These are phyloP conservation scores for Heritiera fomes DNA, from an alignment of 345 rosid genomes.

Conservation along the genomic window DNA sequence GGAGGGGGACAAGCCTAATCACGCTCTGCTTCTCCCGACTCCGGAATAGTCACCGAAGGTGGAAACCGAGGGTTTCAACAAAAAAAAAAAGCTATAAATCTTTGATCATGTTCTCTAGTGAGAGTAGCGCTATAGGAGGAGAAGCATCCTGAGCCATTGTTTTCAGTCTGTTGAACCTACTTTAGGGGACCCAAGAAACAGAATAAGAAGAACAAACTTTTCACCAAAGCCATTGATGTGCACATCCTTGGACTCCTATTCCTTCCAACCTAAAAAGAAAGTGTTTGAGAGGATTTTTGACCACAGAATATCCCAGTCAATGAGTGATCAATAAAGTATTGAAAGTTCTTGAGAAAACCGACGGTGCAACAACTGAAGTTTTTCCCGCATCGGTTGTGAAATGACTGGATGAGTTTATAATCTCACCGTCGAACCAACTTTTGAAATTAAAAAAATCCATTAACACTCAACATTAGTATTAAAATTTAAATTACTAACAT, in stretches of 20 bases:
- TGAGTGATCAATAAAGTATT: background rate
- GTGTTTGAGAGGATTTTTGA: background rate
- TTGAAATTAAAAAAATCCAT: too few species aligned
- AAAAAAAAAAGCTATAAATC: background rate
- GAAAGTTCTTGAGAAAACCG: background rate
- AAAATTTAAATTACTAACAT: too few species aligned
- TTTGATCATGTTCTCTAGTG: background rate
- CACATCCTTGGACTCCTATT: background rate
- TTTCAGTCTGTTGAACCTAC: slow-evolving; percentile 12
- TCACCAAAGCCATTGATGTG: slow-evolving; percentile 15
- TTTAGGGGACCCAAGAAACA: slow-evolving; percentile 7
- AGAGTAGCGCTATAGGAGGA: background rate
- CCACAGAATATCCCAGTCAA: background rate
- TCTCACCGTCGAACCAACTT: too few species aligned
- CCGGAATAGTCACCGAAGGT: too few species aligned
- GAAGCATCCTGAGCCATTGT: slow-evolving; percentile 16
- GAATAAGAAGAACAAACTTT: background rate
- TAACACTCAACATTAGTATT: too few species aligned
- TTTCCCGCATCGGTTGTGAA: too few species aligned
- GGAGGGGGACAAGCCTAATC: too few species aligned
- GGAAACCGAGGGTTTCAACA: too few species aligned
- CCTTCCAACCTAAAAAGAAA: slow-evolving; percentile 10
- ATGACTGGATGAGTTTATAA: too few species aligned
- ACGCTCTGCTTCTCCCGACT: too few species aligned
- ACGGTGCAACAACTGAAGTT: too few species aligned